Evolutionary conservation across 2,329 filamentous ascomycete species (phyloP), one percentile per base, ranked within the genome.

Genomic region (Niveomyces coronatus): DNA sequence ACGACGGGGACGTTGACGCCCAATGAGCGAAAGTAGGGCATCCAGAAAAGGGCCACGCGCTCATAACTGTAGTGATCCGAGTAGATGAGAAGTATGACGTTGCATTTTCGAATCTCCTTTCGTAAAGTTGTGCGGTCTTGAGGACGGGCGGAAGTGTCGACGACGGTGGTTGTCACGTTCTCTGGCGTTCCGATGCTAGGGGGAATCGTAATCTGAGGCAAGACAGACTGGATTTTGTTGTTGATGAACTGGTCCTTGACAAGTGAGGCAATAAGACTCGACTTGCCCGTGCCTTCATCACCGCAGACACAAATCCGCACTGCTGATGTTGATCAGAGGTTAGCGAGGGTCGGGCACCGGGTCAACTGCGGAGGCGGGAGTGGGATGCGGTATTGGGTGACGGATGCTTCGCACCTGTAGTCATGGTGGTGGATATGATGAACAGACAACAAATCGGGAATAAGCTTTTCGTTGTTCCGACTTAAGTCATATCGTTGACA

Each of bases 51-150:
- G 4, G 89, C 91, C 4, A 98, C 88, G 26, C 91, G 74, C 58
- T 98, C 91, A 65, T 96, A 98, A 70, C 88, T 96, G 67, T 98
- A 98, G 63, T 96, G 89, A 58, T 98, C 91, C 48, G 88, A 88
- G 61, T 98, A 98, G 39, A 98, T 88, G 30, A 98, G 76, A 14
- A 96, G 71, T 47, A 98, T 96, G 48, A 95, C 89, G 57, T 95
- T 98, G 53, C 83, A 91, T 60, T 95, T 95, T 47, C 91, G 80
- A 45, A 98, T 88, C 64, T 96, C 91, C 57, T 91, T 91, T 44
- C 88, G 82, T 42, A 98, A 70, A 14, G 81, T 88, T 43, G 82
- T 85, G 48, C 91, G 81, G 56, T 98, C 89, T 60, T 95, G 88
- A 1, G 91, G 91, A 9, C 94, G 76, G 26, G 91, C 87, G 23